Evolutionary conservation across 108 stramenopile species (phyloP).

Genomic region (Fistulifera pelliculosa): DNA sequence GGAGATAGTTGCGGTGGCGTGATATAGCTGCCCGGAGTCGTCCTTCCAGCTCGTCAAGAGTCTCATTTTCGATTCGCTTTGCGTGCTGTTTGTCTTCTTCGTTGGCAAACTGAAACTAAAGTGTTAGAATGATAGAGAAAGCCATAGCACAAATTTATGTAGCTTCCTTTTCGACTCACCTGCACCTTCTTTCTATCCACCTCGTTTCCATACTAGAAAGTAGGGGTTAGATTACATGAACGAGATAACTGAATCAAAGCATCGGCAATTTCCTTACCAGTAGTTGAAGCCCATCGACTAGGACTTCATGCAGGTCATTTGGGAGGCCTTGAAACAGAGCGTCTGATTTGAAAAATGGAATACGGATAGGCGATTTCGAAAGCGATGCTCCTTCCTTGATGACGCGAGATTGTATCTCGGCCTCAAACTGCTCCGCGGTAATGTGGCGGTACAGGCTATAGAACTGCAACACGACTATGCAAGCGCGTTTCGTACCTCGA

Average conservation of each 20-base stretch:
- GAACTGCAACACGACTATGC: slow-evolving; percentile 71
- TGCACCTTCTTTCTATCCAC: background rate
- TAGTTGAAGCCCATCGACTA: slow-evolving; percentile 36
- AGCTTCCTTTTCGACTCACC: background rate
- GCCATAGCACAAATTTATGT: background rate
- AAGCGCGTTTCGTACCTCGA: slow-evolving; percentile 35
- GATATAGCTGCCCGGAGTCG: slow-evolving; percentile 22
- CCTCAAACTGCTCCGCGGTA: slow-evolving; percentile 38
- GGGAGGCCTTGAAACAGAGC: slow-evolving; percentile 25
- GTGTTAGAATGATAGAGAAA: slow-evolving; percentile 14
- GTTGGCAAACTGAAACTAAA: background rate
- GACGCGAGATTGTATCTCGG: slow-evolving; percentile 10
- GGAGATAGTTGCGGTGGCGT: slow-evolving; percentile 15
- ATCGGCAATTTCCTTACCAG: slow-evolving; percentile 1
- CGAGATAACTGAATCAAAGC: background rate
- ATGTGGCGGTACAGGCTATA: slow-evolving; percentile 60
- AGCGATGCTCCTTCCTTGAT: slow-evolving; percentile 7
- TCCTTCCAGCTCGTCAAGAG: slow-evolving; percentile 23
- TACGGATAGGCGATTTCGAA: slow-evolving; percentile 18
- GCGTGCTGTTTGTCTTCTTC: slow-evolving; percentile 15
- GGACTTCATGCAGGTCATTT: slow-evolving; percentile 31
- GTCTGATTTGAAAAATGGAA: slow-evolving; percentile 41
- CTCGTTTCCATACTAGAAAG: slow-evolving; percentile 5
- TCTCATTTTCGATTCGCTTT: slow-evolving; percentile 19
- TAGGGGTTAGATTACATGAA: no score